Base-by-base conservation (phyloP, 1,139 yeast species). In the Wickerhamiella infanticola region DNA sequence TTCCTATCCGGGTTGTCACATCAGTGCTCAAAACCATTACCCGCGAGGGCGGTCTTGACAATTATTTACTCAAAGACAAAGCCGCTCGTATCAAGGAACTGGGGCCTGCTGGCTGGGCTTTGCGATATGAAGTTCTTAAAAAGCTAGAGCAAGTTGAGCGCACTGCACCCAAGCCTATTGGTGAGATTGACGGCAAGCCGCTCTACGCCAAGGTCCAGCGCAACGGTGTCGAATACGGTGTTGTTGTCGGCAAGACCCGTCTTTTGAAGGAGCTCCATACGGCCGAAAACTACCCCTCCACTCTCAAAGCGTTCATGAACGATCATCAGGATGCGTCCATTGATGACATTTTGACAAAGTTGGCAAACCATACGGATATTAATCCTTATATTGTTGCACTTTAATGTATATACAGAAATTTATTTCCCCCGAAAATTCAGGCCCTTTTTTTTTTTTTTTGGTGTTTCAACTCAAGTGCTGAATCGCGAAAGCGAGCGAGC, bases 11-110 rank as follows among this genome's bases (percentile, higher is more conserved):
- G 51, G 77, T 85, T 33, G 79, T 88, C n/a, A 74, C 96, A 18
- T 75, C 79, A 50, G 96, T 86, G 3, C 69, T 90, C 58, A 76
- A 80, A 57, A 86, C 96, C 1, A 80, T 90, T 51, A 79, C 83
- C 48, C 83, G 78, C 56, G 97, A 88, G 63, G 97, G 97, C 51
- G 98, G 98, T 11, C 70, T 90, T 51, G 98, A 90, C 60, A 77
- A 79, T 55, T 90, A 90, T 61, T 65, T 90, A 51, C 73, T 78
- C 47, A 90, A 90, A 65, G 94, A 85, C 51, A 84, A 81, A 55
- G 72, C 94, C 8, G 94, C 94, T 3, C 74, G 98, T 65, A 70
- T 84, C 53, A 90, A 90, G 68, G 94, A 93, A 59, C 68, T 90
- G 58, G 98, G 98, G 1, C 81, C 88, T 48, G 71, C 74, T 48